Base-by-base conservation (phyloP, 2,329 filamentous ascomycete genomes). In the Sporothrix phasma region DNA sequence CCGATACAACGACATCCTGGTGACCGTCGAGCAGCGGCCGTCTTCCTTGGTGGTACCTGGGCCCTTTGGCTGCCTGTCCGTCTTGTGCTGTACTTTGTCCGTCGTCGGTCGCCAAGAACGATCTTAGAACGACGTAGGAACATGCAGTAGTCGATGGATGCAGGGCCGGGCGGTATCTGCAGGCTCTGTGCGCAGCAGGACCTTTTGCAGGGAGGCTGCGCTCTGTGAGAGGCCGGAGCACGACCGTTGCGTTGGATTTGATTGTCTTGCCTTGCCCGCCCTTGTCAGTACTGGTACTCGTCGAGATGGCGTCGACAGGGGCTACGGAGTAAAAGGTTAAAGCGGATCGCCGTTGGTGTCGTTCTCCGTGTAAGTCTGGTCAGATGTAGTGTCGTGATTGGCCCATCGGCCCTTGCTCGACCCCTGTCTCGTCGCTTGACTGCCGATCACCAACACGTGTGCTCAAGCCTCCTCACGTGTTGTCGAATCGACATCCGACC, bases 381-480 rank as follows among this genome's bases (percentile, higher is more conserved):
- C 56, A 31, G 45, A 46, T 45, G 37, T 3, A 7, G 15, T 0
- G 2, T 13, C 7, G 2, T 59, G 24, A 59, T 59, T 59, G 56
- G 56, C 24, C 17, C 22, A 15, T 5, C 7, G 8, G 13, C 39
- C 17, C 31, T 24, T 19, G 19, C 17, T 26, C 7, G 11, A 17
- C 51, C 34, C 51, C 34, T 56, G 34, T 37, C 31, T 49, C 34
- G 15, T 17, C 7, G 34, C 13, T 39, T 19, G 13, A 56, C 37
- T 19, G 24, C 51, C 39, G 56, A 59, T 45, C 56, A 26, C 45
- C 56, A 45, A 34, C 56, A 64, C 63, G 63, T 64, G 63, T 47
- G 47, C 29, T n/a, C 46, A 61, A 37, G 31, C 63, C 31, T 47
- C 56, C 22, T 47, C 56, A 26, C 54, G 56, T 61, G 46, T 64